Percentiles rank a stretch among this genome's conserved stretches.
Evolutionary conservation across 768 basidiomycete genomes (phyloP).

Genomic region (Porphyrellus cyaneotinctus): DNA sequence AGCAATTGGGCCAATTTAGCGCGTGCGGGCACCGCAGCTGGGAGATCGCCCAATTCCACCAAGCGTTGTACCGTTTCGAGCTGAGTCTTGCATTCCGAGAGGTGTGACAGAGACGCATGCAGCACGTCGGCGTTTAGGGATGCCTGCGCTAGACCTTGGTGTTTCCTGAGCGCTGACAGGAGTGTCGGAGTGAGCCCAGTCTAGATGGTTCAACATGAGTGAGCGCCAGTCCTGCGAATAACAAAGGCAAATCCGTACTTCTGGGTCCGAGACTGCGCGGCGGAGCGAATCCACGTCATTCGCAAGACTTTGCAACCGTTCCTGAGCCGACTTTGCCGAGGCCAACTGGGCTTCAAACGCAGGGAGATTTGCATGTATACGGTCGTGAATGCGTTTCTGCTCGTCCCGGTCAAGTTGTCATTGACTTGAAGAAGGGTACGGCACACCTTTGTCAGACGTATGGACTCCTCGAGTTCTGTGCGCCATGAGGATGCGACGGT

Average conservation of each 20-base stretch:
- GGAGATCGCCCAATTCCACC: constrained; percentile 55
- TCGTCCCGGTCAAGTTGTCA: constrained; percentile 10
- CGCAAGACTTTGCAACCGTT: constrained; percentile 48
- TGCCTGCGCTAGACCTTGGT: constrained; percentile 62
- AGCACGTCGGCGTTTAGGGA: constrained; percentile 50
- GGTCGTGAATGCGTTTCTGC: constrained; percentile 67
- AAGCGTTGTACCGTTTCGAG: constrained; percentile 43
- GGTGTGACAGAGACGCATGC: constrained; percentile 50
- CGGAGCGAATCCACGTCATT: constrained; percentile 50
- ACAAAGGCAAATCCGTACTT: constrained; percentile 42
- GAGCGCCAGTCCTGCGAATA: constrained; percentile 4
- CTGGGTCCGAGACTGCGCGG: constrained; percentile 49
- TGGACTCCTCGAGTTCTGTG: constrained; percentile 65
- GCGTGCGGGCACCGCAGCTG: constrained; percentile 54
- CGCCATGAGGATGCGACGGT: constrained; percentile 66
- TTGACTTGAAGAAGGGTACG: neutral
- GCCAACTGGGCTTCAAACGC: constrained; percentile 60
- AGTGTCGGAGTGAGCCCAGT: constrained; percentile 64
- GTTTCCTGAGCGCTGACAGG: constrained; percentile 49
- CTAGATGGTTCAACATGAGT: constrained; percentile 41
- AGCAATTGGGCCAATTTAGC: constrained; percentile 42
- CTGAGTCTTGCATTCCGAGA: constrained; percentile 48
- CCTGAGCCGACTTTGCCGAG: constrained; percentile 61
- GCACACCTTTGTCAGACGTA: constrained; percentile 64
- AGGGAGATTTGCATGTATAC: constrained; percentile 61